These are phyloP conservation scores for Tulasnella sp. DNA, from an alignment of 768 basidiomycete genomes.

Conservation along the genomic window DNA sequence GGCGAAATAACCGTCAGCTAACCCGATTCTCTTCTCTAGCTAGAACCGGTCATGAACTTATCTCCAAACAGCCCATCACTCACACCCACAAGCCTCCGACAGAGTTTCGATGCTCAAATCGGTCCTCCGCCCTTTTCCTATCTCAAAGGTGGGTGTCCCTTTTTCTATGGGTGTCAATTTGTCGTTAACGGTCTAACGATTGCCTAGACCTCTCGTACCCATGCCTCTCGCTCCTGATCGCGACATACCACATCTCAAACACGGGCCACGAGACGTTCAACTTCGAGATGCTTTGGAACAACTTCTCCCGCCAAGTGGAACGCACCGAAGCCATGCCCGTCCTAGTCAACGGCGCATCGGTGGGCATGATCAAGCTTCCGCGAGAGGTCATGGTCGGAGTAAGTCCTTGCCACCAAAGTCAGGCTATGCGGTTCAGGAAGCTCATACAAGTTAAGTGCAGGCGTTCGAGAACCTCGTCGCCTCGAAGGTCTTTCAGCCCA, in stretches of 20 bases:
- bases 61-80: constrained; percentile 44
- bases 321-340: constrained; percentile 64
- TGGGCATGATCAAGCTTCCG: constrained; percentile 55
- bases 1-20: not conserved
- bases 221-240: constrained; percentile 68
- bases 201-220: constrained; percentile 62
- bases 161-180: not conserved
- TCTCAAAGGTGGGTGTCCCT: constrained; percentile 37
- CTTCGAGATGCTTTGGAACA: constrained; percentile 82
- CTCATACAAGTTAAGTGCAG: constrained; percentile 35
- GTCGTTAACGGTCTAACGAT: not conserved
- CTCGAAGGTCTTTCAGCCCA: constrained; percentile 43
- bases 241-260: constrained; percentile 64
- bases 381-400: constrained; percentile 57
- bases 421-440: not conserved
- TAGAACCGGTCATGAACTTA: constrained; percentile 23
- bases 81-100: constrained; percentile 32
- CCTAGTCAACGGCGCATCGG: constrained; percentile 46
- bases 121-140: constrained; percentile 41
- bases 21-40: constrained; percentile 11
- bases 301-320: constrained; percentile 63
- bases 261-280: constrained; percentile 73
- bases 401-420: constrained; percentile 23
- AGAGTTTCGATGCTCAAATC: constrained; percentile 41
- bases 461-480: constrained; percentile 62